phyloP scores from a whole-genome alignment of 2,329 filamentous ascomycete genomes.

The Leptodontidium sp. region DNA sequence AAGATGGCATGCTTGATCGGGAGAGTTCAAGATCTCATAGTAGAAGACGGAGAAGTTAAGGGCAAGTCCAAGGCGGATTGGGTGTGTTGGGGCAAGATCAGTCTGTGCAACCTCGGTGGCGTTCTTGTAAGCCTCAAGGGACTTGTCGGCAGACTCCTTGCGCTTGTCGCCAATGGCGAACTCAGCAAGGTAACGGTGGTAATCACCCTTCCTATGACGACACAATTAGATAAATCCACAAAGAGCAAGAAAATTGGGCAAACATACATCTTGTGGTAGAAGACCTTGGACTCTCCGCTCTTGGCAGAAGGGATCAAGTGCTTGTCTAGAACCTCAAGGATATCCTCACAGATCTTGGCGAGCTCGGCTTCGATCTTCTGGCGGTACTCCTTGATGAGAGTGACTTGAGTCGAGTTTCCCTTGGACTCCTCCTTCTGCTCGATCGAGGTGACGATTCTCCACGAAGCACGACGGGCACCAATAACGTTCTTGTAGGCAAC shows the following conservation, averaged over 20 bases:
- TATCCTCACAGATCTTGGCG: constrained; percentile 97
- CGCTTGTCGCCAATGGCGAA: constrained; percentile 94
- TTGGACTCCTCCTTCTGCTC: constrained; percentile 99
- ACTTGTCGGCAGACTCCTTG: constrained; percentile 92
- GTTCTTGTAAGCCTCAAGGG: constrained; percentile 96
- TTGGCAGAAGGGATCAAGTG: constrained; percentile 94
- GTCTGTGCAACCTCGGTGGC: constrained; percentile 90
- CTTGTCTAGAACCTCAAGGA: constrained; percentile 92
- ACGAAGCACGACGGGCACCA: constrained; percentile 93
- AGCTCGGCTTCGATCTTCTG: constrained; percentile 98
- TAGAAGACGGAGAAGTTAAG: constrained; percentile 99
- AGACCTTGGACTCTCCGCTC: constrained; percentile 98
- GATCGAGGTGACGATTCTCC: constrained; percentile 98
- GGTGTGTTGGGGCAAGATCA: constrained; percentile 89
- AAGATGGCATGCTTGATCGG: constrained; percentile 97
- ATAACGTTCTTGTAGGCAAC: constrained; percentile 99
- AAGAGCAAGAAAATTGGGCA: constrained; percentile 13
- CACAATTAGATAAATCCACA: constrained; percentile 23
- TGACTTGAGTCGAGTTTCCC: constrained; percentile 91
- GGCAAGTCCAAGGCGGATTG: constrained; percentile 89
- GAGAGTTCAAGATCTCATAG: constrained; percentile 99
- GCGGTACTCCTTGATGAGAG: constrained; percentile 96
- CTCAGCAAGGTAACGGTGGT: constrained; percentile 98
- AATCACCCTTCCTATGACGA: constrained; percentile 89
- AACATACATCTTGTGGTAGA: constrained; percentile 98